These are phyloP conservation scores for Vaccinium myrtillus DNA, from an alignment of 148 eudicot genomes.

Conservation along the genomic window DNA sequence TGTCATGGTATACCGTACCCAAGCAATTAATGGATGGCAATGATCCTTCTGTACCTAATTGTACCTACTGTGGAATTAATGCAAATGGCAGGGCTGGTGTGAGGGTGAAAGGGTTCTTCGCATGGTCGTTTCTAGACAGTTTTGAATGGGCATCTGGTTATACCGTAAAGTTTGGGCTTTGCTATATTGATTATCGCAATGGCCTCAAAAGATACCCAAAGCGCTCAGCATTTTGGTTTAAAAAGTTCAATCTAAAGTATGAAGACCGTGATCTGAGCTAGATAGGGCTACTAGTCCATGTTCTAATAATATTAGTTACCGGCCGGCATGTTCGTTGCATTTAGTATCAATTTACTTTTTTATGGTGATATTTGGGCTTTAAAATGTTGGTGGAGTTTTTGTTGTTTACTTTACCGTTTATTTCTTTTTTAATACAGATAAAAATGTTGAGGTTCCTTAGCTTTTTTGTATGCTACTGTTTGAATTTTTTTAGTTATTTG, in stretches of 20 bases:
- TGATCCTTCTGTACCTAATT: not conserved
- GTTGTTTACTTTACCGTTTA: too few relatives aligned
- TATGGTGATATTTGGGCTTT: too few relatives aligned
- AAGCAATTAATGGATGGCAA: not conserved
- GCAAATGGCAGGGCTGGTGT: not conserved
- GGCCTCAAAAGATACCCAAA: not conserved
- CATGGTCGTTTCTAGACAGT: not conserved
- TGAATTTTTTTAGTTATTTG: too few relatives aligned
- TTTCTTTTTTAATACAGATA: too few relatives aligned
- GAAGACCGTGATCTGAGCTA: not conserved
- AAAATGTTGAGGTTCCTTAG: too few relatives aligned
- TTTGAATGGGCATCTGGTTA: slow-evolving; percentile 2
- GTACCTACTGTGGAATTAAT: not conserved
- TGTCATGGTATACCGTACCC: too few relatives aligned
- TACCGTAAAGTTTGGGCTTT: not conserved
- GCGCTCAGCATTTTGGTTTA: not conserved
- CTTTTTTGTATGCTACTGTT: too few relatives aligned
- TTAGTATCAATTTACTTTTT: too few relatives aligned
- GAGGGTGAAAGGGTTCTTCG: not conserved
- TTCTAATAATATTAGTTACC: not conserved
- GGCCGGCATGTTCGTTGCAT: too few relatives aligned
- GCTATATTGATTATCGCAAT: not conserved
- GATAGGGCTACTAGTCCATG: not conserved
- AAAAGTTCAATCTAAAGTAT: not conserved
- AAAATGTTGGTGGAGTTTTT: too few relatives aligned